A percentile compares a stretch with the other conserved stretches of the same genome.
Evolutionary conservation across 805 yeast genomes (phyloP).

Genomic region (Monosporozyma yasuniensis): DNA sequence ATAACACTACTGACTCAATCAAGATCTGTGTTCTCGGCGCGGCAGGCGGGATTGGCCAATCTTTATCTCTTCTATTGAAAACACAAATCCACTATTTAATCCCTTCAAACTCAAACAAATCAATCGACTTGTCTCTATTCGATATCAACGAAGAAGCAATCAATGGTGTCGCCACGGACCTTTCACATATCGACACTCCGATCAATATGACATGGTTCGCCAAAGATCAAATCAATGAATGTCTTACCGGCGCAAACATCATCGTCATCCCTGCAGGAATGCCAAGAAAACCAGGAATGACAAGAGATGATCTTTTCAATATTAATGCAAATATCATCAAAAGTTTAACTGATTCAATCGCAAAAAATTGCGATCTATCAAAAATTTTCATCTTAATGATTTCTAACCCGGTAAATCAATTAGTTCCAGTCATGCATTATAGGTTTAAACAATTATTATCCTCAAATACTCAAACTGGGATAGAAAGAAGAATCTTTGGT

Average conservation of each 20-base stretch:
- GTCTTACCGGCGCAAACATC: constrained; percentile 20
- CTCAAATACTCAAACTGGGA: constrained; percentile 39
- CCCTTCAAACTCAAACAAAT: constrained; percentile 22
- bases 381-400: constrained; percentile 72
- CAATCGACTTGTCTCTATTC: constrained; percentile 50
- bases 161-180: constrained; percentile 83
- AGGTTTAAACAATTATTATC: constrained; percentile 37
- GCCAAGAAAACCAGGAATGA: constrained; percentile 98
- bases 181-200: constrained; percentile 71
- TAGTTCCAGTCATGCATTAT: constrained; percentile 83
- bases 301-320: constrained; percentile 93
- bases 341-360: constrained; percentile 80
- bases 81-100: constrained; percentile 28
- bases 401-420: constrained; percentile 90
- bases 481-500: constrained; percentile 72
- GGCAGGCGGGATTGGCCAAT: constrained; percentile 93
- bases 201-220: constrained; percentile 48
- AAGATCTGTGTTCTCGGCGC: constrained; percentile 88
- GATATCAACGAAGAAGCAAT: constrained; percentile 59
- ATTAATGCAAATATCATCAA: constrained; percentile 94
- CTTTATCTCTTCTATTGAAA: constrained; percentile 73
- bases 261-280: constrained; percentile 87
- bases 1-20: constrained; percentile 6
- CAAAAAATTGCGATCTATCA: constrained; percentile 48
- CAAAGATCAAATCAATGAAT: constrained; percentile 13